Percentiles rank a stretch among this genome's conserved stretches.
Evolutionary conservation across 2,329 filamentous ascomycete species (phyloP).

Genomic region (Sclerotiophoma versabilis): DNA sequence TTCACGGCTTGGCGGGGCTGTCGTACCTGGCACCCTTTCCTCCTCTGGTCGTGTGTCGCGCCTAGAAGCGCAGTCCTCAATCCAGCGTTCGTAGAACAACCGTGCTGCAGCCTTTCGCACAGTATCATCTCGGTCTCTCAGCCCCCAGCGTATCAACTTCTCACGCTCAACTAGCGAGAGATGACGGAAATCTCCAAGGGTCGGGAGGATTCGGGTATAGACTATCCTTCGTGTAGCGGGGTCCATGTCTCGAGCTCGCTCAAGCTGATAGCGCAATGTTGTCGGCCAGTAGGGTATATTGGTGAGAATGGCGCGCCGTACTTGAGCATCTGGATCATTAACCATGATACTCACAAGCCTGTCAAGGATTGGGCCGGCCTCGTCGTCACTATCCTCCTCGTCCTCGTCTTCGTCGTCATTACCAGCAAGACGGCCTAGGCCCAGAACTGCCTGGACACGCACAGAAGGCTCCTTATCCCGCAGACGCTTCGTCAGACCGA

Average conservation of each 20-base stretch:
- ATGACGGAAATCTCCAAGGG: constrained; percentile 91
- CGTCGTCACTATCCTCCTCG: constrained; percentile 73
- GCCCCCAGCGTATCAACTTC: constrained; percentile 92
- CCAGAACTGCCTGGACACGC: constrained; percentile 88
- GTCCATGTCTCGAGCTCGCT: constrained; percentile 89
- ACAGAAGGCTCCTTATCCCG: constrained; percentile 95
- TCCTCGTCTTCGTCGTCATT: constrained; percentile 66
- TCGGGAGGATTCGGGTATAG: constrained; percentile 85
- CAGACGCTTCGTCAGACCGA: constrained; percentile 82
- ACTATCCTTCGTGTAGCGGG: constrained; percentile 81
- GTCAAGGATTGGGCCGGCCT: constrained; percentile 73
- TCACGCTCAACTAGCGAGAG: constrained; percentile 93
- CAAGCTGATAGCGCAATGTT: constrained; percentile 85
- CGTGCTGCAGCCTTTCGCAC: constrained; percentile 90
- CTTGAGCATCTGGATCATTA: constrained; percentile 93
- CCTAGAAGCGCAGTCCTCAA: constrained; percentile 86
- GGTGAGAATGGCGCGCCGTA: constrained; percentile 83
- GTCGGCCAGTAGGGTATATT: constrained; percentile 87
- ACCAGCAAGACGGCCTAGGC: constrained; percentile 80
- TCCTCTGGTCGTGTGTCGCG: constrained; percentile 66
- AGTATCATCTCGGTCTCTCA: constrained; percentile 91
- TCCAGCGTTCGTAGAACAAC: constrained; percentile 95
- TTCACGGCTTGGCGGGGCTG: constrained; percentile 66
- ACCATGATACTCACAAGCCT: constrained; percentile 89
- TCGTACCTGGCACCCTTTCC: constrained; percentile 56